A percentile compares a stretch with the other conserved stretches of the same genome.
Conservation (phyloP, 768 basidiomycete species). For the Lanmaoa pseudosensibilis region DNA sequence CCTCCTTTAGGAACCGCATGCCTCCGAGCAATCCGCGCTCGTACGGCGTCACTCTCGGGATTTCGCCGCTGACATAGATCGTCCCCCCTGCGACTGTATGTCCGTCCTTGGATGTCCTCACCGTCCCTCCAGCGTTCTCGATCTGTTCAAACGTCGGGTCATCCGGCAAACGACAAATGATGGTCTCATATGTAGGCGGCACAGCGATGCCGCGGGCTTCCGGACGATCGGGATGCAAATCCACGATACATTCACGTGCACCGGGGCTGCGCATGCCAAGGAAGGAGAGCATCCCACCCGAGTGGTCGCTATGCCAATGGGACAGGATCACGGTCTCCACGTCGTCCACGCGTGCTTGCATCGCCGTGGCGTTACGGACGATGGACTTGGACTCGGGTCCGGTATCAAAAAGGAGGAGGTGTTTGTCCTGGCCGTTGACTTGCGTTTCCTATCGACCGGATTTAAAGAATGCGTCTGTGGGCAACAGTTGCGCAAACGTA, state of each 20-base stretch:
- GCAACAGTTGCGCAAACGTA: slow-evolving; percentile 32
- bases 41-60: slow-evolving; percentile 66
- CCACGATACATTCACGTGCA: slow-evolving; percentile 48
- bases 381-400: slow-evolving; percentile 78
- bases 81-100: slow-evolving; percentile 64
- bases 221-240: slow-evolving; percentile 78
- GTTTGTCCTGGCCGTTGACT: slow-evolving; percentile 41
- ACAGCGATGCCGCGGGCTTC: slow-evolving; percentile 71
- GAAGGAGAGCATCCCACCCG: slow-evolving; percentile 71
- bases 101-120: slow-evolving; percentile 57
- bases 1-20: slow-evolving; percentile 53
- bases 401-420: slow-evolving; percentile 76
- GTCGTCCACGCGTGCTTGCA: slow-evolving; percentile 52
- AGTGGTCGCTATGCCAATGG: slow-evolving; percentile 79
- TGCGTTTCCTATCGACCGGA: slow-evolving; percentile 52
- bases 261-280: slow-evolving; percentile 43
- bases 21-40: slow-evolving; percentile 71
- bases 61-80: slow-evolving; percentile 79
- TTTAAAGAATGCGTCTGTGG: not conserved
- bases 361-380: slow-evolving; percentile 64
- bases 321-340: slow-evolving; percentile 70
- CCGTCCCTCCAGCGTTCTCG: slow-evolving; percentile 47
- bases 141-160: slow-evolving; percentile 78
- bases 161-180: slow-evolving; percentile 57
- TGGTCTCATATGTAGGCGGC: slow-evolving; percentile 55